Evolutionary conservation across 257 asterid genomes (phyloP).

Genomic region (Nicotiana tomentosiformis): DNA sequence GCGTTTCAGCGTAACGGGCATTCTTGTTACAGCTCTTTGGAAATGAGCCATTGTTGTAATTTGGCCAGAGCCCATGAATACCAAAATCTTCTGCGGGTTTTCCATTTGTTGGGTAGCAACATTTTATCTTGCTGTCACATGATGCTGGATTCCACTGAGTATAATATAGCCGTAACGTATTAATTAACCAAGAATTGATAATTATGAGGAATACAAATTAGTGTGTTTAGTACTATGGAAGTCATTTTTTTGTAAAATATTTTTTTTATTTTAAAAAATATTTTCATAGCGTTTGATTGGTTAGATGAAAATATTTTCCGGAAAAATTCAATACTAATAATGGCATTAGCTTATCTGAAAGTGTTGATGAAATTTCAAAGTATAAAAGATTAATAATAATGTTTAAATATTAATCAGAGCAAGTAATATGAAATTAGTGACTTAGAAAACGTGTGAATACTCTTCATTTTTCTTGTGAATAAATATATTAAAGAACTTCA

Average conservation of each 20-base stretch:
- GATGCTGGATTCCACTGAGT: conserved; percentile 49
- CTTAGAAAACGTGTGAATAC: too few relatives aligned
- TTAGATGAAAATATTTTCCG: too few relatives aligned
- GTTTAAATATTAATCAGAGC: too few relatives aligned
- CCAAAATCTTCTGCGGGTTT: conserved; percentile 44
- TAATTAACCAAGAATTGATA: neutral
- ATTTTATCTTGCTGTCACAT: conserved; percentile 35
- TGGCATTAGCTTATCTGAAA: too few relatives aligned
- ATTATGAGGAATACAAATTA: neutral
- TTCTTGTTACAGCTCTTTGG: conserved; percentile 40
- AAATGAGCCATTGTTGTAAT: conserved; percentile 36
- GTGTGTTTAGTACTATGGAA: neutral
- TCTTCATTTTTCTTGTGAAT: too few relatives aligned
- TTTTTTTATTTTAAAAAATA: too few relatives aligned
- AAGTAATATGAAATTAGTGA: too few relatives aligned
- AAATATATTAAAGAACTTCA: too few relatives aligned
- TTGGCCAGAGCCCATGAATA: conserved; percentile 62
- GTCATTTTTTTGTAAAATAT: neutral
- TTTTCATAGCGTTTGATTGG: neutral
- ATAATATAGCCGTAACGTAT: too few relatives aligned
- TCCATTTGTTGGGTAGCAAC: conserved; percentile 52
- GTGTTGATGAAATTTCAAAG: too few relatives aligned
- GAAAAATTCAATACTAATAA: too few relatives aligned
- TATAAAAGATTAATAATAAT: too few relatives aligned
- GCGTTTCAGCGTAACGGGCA: conserved; percentile 16